Evolutionary conservation across 2,329 filamentous ascomycete species (phyloP).

Genomic region (Fusarium denticulatum): DNA sequence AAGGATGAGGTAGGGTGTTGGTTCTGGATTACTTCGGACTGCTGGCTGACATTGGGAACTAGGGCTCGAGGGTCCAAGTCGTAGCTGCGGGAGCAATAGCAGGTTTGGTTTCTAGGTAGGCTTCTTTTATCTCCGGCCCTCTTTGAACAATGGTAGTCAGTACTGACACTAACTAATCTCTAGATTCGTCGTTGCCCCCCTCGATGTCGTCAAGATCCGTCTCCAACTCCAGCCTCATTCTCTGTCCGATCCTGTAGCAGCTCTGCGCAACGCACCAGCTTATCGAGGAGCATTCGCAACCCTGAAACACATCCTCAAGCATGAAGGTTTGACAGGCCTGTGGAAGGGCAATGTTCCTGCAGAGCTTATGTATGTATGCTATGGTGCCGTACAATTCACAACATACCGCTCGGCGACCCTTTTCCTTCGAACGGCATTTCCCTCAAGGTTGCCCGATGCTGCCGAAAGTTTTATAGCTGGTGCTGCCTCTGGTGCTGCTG

Average conservation of each 20-base stretch:
- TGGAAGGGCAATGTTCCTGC: conserved; percentile 99
- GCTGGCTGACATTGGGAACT: conserved; percentile 19
- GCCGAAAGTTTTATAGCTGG: conserved; percentile 85
- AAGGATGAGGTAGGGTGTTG: conserved; percentile 64
- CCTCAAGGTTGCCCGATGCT: conserved; percentile 66
- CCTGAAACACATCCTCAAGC: conserved; percentile 76
- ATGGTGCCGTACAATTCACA: conserved; percentile 89
- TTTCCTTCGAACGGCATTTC: conserved; percentile 65
- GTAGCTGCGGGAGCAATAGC: conserved; percentile 69
- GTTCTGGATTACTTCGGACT: neutral
- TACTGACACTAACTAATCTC: conserved; percentile 25
- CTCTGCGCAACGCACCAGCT: conserved; percentile 60
- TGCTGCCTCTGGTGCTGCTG: conserved; percentile 81
- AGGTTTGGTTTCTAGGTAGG: conserved; percentile 86
- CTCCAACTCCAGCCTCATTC: conserved; percentile 93
- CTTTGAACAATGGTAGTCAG: neutral
- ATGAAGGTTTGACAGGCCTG: conserved; percentile 86
- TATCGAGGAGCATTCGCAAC: conserved; percentile 84
- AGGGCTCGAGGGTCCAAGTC: conserved; percentile 67
- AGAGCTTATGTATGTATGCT: conserved; percentile 92
- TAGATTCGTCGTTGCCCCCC: conserved; percentile 91
- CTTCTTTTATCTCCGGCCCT: neutral
- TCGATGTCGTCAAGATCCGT: conserved; percentile 98
- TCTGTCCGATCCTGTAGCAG: conserved; percentile 75
- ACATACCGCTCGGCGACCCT: conserved; percentile 81